phyloP scores from a whole-genome alignment of 176 grass and related monocot species.

The Poa pratensis region DNA sequence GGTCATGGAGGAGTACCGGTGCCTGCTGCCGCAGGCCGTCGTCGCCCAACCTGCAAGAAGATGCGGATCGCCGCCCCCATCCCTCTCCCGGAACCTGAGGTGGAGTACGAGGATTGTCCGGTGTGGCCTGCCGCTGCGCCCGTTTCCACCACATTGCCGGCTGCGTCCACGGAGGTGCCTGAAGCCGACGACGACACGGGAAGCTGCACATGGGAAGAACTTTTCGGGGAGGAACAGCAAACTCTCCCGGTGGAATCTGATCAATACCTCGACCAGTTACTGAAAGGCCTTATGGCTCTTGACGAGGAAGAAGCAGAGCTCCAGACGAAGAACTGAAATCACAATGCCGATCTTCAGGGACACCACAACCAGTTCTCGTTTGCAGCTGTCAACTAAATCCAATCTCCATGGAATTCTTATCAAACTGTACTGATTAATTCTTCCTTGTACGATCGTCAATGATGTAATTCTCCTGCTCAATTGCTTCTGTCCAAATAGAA shows the following conservation, averaged over 20 bases:
- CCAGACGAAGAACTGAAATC: background rate
- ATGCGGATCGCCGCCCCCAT: no score
- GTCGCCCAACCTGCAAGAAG: background rate
- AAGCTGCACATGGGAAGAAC: background rate
- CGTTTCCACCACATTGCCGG: no score
- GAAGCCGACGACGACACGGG: background rate
- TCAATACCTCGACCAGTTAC: no score
- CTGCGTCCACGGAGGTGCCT: background rate
- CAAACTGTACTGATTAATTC: background rate
- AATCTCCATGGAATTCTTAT: background rate
- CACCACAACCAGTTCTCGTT: background rate
- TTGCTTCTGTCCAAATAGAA: no score
- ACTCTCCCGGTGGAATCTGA: background rate
- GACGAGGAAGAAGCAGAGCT: background rate
- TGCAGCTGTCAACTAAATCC: background rate
- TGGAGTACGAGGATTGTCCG: no score
- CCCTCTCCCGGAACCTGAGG: no score
- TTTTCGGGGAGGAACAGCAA: background rate
- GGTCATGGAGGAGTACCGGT: background rate
- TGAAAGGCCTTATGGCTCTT: background rate
- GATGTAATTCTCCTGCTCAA: no score
- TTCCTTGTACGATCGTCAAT: no score
- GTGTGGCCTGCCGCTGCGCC: no score
- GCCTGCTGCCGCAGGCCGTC: background rate
- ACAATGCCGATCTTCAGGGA: background rate